Evolutionary conservation across 176 grass and related monocot species (phyloP).

Genomic region (Cenchrus purpureus): DNA sequence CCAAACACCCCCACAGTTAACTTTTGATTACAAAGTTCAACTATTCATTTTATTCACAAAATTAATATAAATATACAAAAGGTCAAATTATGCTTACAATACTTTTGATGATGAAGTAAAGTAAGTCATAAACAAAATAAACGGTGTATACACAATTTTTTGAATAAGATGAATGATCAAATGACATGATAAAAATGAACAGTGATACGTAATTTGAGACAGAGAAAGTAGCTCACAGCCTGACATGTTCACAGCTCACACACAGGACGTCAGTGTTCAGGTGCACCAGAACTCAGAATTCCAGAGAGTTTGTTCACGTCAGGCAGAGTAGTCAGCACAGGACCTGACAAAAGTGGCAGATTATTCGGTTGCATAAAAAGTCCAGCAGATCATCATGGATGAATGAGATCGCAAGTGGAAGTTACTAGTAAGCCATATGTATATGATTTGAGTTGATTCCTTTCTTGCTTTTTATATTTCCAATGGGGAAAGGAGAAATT

Average conservation of each 20-base stretch:
- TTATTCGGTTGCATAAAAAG: not conserved
- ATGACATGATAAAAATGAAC: too few species aligned
- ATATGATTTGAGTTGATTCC: not conserved
- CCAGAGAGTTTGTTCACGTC: not conserved
- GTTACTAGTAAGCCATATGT: not conserved
- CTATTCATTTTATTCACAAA: too few species aligned
- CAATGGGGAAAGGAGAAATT: not conserved
- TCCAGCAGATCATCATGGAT: not conserved
- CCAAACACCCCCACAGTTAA: too few species aligned
- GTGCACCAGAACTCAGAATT: not conserved
- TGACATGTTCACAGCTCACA: not conserved
- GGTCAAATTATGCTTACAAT: too few species aligned
- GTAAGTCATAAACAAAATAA: too few species aligned
- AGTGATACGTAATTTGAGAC: too few species aligned
- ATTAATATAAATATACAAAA: too few species aligned
- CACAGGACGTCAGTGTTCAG: not conserved
- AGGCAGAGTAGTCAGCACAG: not conserved
- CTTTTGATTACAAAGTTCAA: too few species aligned
- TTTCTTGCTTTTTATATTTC: not conserved
- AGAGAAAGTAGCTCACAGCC: not conserved
- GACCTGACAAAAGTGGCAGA: not conserved
- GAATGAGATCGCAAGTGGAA: not conserved
- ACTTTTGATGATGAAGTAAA: too few species aligned
- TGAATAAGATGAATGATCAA: too few species aligned
- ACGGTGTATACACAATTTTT: too few species aligned